A percentile compares a stretch with the other conserved stretches of the same genome.
Evolutionary conservation across 129 eudicot genomes (phyloP).

Genomic region (Oenanthe sinensis): DNA sequence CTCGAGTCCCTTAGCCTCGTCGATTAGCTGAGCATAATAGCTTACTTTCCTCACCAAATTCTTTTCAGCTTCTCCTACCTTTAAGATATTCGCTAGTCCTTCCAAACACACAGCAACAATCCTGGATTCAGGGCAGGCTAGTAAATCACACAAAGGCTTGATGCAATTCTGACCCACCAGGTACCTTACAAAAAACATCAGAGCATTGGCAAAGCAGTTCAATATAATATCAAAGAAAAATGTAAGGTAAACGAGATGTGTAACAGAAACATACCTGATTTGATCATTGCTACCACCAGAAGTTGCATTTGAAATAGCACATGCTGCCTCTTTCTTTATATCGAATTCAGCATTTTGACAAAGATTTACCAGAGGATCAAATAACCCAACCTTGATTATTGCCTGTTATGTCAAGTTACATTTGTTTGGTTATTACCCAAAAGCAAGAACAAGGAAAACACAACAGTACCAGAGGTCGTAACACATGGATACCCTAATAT

Average conservation of each 20-base stretch:
- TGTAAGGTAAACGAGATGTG: background rate
- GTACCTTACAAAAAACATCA: conserved; percentile 35
- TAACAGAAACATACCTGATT: conserved; percentile 24
- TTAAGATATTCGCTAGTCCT: conserved; percentile 81
- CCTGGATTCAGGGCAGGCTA: conserved; percentile 81
- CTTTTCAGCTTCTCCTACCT: conserved; percentile 87
- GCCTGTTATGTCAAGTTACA: conserved; percentile 29
- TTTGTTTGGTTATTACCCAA: background rate
- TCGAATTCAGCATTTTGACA: conserved; percentile 83
- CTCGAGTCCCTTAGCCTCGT: conserved; percentile 85
- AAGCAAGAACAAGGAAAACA: background rate
- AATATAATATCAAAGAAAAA: background rate
- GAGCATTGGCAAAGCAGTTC: background rate
- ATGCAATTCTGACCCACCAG: conserved; percentile 80
- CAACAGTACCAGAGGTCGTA: background rate
- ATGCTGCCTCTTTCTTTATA: conserved; percentile 87
- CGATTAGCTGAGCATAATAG: conserved; percentile 67
- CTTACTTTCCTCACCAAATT: conserved; percentile 51
- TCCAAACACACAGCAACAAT: conserved; percentile 79
- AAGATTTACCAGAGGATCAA: conserved; percentile 59
- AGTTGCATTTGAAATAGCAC: conserved; percentile 90
- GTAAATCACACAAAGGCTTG: conserved; percentile 84
- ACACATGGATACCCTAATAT: background rate
- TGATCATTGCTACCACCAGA: conserved; percentile 62
- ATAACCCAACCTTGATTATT: conserved; percentile 69